A percentile compares a stretch with the other conserved stretches of the same genome.
Evolutionary conservation across 148 eudicot genomes (phyloP).

Genomic region (Pharnaceum exiguum): DNA sequence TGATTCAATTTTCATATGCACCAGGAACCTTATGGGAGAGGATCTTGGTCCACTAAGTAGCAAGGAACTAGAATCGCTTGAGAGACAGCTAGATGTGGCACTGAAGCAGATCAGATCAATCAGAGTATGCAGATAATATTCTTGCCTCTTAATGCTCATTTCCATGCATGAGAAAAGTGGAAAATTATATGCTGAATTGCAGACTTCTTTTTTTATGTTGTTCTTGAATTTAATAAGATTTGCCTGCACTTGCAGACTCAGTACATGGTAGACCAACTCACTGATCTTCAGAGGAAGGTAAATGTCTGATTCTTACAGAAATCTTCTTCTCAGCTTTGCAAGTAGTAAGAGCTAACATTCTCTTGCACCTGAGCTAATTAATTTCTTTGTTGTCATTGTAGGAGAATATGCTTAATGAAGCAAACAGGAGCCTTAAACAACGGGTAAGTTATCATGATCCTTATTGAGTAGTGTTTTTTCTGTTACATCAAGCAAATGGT

Average conservation of each 20-base stretch:
- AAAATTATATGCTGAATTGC: too few species aligned
- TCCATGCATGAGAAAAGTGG: too few species aligned
- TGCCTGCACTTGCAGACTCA: slow-evolving; percentile 50
- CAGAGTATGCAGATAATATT: too few species aligned
- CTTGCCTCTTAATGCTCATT: too few species aligned
- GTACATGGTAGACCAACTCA: slow-evolving; percentile 72
- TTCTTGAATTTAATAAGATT: background rate
- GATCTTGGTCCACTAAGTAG: slow-evolving; percentile 87
- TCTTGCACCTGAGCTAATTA: background rate
- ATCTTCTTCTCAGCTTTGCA: background rate
- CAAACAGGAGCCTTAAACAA: slow-evolving; percentile 66
- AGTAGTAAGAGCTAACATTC: too few species aligned
- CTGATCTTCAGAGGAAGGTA: slow-evolving; percentile 84
- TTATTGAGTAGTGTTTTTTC: background rate
- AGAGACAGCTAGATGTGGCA: slow-evolving; percentile 85
- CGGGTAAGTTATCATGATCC: slow-evolving; percentile 40
- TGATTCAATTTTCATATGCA: background rate
- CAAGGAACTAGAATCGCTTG: slow-evolving; percentile 91
- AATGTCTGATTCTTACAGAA: background rate
- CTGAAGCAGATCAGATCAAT: slow-evolving; percentile 85
- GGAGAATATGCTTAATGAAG: slow-evolving; percentile 81
- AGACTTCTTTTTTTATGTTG: background rate
- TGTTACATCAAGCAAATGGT: background rate
- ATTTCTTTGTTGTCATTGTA: slow-evolving; percentile 26
- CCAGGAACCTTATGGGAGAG: slow-evolving; percentile 89